These are phyloP conservation scores for Trichoderma harzianum DNA, from an alignment of 2,329 filamentous ascomycete genomes.

Conservation along the genomic window DNA sequence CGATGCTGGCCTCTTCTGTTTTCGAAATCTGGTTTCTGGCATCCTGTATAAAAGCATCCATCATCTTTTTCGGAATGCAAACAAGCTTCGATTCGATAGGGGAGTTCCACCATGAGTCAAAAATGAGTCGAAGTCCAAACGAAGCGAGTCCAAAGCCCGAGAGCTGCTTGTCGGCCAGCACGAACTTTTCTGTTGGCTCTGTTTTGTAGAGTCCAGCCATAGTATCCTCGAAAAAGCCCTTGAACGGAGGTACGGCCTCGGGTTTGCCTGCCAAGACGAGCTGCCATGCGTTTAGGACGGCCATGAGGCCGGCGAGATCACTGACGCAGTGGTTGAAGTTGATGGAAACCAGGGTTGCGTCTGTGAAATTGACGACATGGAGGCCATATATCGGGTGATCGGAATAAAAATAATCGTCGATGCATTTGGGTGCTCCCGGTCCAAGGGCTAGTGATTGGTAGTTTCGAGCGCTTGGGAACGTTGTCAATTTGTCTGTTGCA, in stretches of 20 bases:
- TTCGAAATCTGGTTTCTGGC: neutral
- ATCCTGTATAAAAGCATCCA: neutral
- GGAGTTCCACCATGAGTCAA: neutral
- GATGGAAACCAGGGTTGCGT: neutral
- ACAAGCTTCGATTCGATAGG: neutral
- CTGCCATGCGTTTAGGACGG: conserved; percentile 2
- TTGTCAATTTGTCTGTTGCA: neutral
- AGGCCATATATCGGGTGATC: neutral
- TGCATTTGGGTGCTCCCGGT: neutral
- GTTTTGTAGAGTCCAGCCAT: neutral
- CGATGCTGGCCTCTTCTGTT: neutral
- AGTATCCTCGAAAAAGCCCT: neutral
- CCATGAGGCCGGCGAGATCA: conserved; percentile 1
- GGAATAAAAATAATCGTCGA: neutral
- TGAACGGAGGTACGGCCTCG: conserved; percentile 8
- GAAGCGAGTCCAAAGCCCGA: neutral
- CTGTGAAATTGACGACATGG: conserved; percentile 1
- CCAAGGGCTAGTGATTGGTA: neutral
- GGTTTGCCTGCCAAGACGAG: neutral
- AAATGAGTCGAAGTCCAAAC: neutral
- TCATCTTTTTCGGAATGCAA: conserved; percentile 4
- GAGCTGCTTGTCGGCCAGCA: neutral
- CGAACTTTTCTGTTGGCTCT: neutral
- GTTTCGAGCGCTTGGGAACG: neutral
- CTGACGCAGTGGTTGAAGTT: neutral